Conservation (phyloP, 192 early-diverging fungal genomes). For the Dispira parvispora region DNA sequence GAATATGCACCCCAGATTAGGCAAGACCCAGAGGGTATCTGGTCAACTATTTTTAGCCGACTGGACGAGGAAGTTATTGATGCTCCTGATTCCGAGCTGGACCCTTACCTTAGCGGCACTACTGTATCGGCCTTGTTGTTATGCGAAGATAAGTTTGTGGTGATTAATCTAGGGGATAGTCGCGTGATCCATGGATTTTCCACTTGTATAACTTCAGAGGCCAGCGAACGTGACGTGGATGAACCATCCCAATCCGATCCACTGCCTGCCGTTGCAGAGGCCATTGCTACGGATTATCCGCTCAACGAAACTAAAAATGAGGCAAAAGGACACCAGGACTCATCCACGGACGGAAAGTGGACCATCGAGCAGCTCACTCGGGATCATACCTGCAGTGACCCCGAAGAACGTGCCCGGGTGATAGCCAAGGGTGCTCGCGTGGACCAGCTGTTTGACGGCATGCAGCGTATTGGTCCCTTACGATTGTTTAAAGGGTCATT, state of each 20-base stretch:
- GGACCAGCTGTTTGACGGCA: constrained; percentile 19
- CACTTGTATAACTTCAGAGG: background rate
- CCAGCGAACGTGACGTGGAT: background rate
- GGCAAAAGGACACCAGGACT: too few relatives aligned
- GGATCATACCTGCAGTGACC: constrained; percentile 24
- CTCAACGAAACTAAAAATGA: too few relatives aligned
- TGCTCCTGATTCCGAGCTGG: constrained; percentile 20
- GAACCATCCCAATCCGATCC: too few relatives aligned
- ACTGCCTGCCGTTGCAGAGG: too few relatives aligned
- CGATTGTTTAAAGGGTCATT: constrained; percentile 36
- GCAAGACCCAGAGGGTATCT: constrained; percentile 17
- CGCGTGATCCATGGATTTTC: constrained; percentile 16
- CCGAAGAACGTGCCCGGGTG: constrained; percentile 20
- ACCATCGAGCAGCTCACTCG: constrained; percentile 7
- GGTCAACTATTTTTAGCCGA: constrained; percentile 16
- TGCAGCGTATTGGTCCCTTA: constrained; percentile 24
- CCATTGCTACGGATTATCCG: too few relatives aligned
- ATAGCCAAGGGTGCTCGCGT: constrained; percentile 20
- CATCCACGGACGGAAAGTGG: too few relatives aligned
- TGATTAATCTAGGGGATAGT: constrained; percentile 31
- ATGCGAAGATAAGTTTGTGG: constrained; percentile 16
- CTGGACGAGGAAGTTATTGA: constrained; percentile 13
- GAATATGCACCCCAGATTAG: background rate
- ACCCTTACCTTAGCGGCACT: constrained; percentile 35
- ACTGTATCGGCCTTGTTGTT: constrained; percentile 23